phyloP scores from a whole-genome alignment of 805 yeast genomes.

The Teunomyces tritomae region DNA sequence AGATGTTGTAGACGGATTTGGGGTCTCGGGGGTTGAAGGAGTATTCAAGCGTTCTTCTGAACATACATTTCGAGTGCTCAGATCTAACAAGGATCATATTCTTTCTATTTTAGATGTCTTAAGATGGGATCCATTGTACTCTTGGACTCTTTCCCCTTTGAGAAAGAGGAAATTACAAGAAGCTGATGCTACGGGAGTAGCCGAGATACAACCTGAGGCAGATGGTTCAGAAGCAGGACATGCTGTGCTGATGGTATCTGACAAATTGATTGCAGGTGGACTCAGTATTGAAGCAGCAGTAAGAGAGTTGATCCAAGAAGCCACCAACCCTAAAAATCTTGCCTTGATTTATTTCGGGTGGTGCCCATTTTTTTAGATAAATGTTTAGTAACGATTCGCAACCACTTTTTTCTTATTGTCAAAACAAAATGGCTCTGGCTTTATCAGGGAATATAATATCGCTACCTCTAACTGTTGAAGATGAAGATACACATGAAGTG shows the following conservation, averaged over 20 bases:
- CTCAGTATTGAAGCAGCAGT: slow-evolving; percentile 83
- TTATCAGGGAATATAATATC: slow-evolving; percentile 6
- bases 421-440: slow-evolving; percentile 1
- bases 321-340: slow-evolving; percentile 63
- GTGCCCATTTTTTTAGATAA: slow-evolving; percentile 62
- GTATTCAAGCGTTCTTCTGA: slow-evolving; percentile 72
- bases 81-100: slow-evolving; percentile 66
- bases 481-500: slow-evolving; percentile 8
- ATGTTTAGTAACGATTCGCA: background rate
- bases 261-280: slow-evolving; percentile 62
- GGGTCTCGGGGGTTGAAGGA: slow-evolving; percentile 82
- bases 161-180: slow-evolving; percentile 55
- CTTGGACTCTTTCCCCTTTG: slow-evolving; percentile 86
- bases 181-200: slow-evolving; percentile 20
- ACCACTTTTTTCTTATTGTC: background rate
- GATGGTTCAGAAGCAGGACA: slow-evolving; percentile 73
- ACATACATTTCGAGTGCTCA: slow-evolving; percentile 63
- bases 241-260: slow-evolving; percentile 71
- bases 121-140: slow-evolving; percentile 87
- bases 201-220: slow-evolving; percentile 21
- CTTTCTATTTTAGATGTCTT: slow-evolving; percentile 80
- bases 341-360: slow-evolving; percentile 80
- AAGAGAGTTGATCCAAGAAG: slow-evolving; percentile 74
- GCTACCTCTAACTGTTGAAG: slow-evolving; percentile 18
- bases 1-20: slow-evolving; percentile 91